phyloP scores from a whole-genome alignment of 208 protist genomes.

The Acanthamoeba royreba region DNA sequence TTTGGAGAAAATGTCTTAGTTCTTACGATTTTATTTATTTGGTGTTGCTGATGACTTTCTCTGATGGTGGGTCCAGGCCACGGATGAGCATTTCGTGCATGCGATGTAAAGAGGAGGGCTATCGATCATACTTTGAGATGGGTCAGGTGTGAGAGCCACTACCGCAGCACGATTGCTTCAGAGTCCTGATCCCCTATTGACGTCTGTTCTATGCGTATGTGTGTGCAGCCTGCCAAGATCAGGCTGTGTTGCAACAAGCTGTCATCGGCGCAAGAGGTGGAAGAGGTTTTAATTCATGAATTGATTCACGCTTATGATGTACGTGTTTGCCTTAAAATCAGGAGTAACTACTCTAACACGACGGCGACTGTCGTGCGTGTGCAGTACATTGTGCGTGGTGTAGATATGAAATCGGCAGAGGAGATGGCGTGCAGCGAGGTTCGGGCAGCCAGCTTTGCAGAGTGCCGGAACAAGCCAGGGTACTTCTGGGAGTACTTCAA shows the following conservation, averaged over 20 bases:
- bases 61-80: background rate
- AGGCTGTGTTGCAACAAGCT: background rate
- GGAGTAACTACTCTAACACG: background rate
- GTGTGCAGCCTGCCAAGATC: background rate
- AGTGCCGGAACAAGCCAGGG: background rate
- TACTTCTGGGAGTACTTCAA: constrained; percentile 33
- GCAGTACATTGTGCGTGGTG: background rate
- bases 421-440: constrained; percentile 5
- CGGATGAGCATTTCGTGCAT: background rate
- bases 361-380: too few relatives aligned
- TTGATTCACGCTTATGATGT: constrained; percentile 4
- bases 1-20: background rate
- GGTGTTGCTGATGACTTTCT: too few relatives aligned
- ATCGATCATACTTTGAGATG: constrained; percentile 2
- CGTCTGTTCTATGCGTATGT: background rate
- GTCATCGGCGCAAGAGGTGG: background rate
- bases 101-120: background rate
- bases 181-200: background rate
- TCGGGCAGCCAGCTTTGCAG: background rate
- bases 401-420: background rate
- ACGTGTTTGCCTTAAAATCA: background rate
- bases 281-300: background rate
- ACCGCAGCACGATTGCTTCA: too few relatives aligned
- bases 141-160: too few relatives aligned
- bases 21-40: too few relatives aligned